Base-by-base conservation (phyloP, 768 basidiomycete species). In the Mycena kentingensis region DNA sequence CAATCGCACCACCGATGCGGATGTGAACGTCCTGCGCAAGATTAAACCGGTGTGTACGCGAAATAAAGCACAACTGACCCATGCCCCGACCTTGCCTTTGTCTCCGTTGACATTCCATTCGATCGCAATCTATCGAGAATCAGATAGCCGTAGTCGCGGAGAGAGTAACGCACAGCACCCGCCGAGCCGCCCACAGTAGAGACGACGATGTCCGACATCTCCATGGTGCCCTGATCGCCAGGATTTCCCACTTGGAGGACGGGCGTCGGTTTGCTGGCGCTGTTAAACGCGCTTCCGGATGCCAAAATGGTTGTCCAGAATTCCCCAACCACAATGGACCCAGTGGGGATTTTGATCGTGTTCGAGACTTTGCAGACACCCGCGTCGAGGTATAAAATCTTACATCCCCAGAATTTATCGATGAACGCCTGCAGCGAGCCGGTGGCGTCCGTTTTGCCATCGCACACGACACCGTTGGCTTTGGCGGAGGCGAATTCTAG, bases 351-450 rank as follows among this genome's bases (percentile, higher is more conserved):
- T 2, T 52, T 61, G 47, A 71, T 57, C 22, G 70, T 71, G 15
- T 42, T 37, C 12, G 60, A 55, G 2, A 69, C 64, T 13, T 55
- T 15, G 55, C 66, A 70, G 12, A 54, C 65, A 37, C 69, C 70
- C 16, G 77, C 75, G 56, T 83, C 82, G 58, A 82, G 73, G 69
- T 80, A 83, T 49, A 82, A 77, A 63, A 82, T 76, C 64, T 78
- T 82, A 68, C 77, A 78, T 16, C 80, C 77, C 36, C 76, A 66
- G 62, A 71, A 79, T 75, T 79, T 43, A n/a, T 46, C 13, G 28
- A 55, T 55, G 37, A 55, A 55, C 21, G 38, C 38, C 31, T 55
- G 47, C 4, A 55, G 25, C 28, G 16, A 27, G 7, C 8, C 26
- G 12, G 54, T 55, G 27, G 81, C 80, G 57, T 83, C 80, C 11